Evolutionary conservation across 495 filamentous ascomycete genomes (phyloP), one percentile per base, ranked within the genome.

Genomic region (Hypomontagnella monticulosa): DNA sequence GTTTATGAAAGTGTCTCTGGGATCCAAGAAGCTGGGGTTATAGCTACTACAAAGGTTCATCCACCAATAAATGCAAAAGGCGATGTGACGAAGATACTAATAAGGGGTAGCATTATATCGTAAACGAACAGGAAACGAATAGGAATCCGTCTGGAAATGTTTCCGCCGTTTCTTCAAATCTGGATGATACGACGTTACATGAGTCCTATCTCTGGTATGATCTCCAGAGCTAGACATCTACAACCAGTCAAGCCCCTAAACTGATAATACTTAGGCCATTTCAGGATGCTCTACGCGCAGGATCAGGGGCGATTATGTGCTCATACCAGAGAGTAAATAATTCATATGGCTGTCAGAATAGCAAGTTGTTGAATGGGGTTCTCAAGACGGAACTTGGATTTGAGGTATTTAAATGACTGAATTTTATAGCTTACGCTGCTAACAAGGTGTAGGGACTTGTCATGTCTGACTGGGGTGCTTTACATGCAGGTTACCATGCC

Each of bases 301-400:
- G 81, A 4, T 78, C 80, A 7, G 81, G 79, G 0, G 77, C 72
- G 15, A 64, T 85, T 19, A 87, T 87, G 83, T 87, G 84, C 71
- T 82, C 80, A 6, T 88, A 88, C 66, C 82, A 85, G 42, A 78
- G 81, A 23, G 44, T 88, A n/a, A 86, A 87, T 53, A 79, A 79
- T 3, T 81, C 76, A 1, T 83, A 83, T 53, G 76, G 77, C 6
- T 88, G 84, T 47, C 76, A 83, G 56, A 86, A 85, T 61, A 76
- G 74, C 16, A 76, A 85, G 4, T 63, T 76, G 0, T 71, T 85
- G 15, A 85, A 83, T 58, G 74, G 76, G 1, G 48, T 87, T 1
- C 68, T 88, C 4, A 88, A 86, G 61, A 70, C 65, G 1, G 83
- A 87, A 64, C 73, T 88, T 10, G 83, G 80, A 8, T 88, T 87